Conservation (phyloP, 495 filamentous ascomycete species). For the Xylaria telfairii region DNA sequence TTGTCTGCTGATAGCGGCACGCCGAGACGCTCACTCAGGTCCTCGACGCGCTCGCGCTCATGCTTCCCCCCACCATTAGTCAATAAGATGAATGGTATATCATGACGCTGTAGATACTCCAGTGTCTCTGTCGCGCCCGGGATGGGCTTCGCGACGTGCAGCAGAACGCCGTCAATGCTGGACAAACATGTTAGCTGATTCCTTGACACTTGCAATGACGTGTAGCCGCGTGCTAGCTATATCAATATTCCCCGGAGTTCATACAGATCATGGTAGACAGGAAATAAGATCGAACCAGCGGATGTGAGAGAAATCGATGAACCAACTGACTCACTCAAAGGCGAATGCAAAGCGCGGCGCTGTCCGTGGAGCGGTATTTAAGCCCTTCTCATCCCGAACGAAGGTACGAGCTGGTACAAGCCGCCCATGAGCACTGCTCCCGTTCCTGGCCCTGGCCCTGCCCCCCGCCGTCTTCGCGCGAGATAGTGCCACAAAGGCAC, state of each 20-base stretch:
- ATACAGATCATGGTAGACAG: not conserved
- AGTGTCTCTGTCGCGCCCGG: constrained; percentile 82
- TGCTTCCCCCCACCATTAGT: constrained; percentile 88
- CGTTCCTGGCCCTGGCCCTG: not conserved
- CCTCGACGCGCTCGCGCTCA: constrained; percentile 71
- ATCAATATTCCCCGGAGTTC: not conserved
- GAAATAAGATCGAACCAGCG: not conserved
- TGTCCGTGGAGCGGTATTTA: constrained; percentile 7
- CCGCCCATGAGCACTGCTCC: not conserved
- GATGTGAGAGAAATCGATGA: constrained; percentile 12
- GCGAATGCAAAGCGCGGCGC: constrained; percentile 71
- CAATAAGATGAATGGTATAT: constrained; percentile 82
- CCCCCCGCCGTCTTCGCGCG: not conserved
- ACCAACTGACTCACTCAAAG: constrained; percentile 77
- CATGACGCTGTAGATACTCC: constrained; percentile 68
- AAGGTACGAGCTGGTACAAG: constrained; percentile 9
- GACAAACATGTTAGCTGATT: constrained; percentile 24
- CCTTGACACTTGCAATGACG: not conserved
- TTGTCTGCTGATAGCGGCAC: constrained; percentile 67
- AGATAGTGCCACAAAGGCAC: not conserved
- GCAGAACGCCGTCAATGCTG: constrained; percentile 94
- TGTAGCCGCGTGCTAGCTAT: not conserved
- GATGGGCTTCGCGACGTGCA: constrained; percentile 80
- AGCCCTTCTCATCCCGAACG: constrained; percentile 15
- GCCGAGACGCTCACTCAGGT: constrained; percentile 66